Conservation (phyloP, 2,329 filamentous ascomycete genomes). For the Nemania sp. region DNA sequence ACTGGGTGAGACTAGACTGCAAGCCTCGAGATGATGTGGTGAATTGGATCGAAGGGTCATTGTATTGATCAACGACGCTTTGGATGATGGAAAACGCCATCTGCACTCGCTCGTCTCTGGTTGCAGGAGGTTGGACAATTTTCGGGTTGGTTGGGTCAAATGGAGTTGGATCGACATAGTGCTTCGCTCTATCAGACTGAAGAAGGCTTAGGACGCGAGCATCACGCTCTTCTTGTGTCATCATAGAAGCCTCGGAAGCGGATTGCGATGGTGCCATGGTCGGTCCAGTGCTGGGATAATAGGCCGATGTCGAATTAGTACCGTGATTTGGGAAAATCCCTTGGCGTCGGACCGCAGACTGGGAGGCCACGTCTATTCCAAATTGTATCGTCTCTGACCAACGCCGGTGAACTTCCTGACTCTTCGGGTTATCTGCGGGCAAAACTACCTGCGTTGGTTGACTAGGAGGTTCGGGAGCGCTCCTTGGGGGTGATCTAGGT, state of each 20-base stretch:
- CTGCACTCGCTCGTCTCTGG: conserved; percentile 50
- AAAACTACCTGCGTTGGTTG: conserved; percentile 43
- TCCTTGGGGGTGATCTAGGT: conserved; percentile 57
- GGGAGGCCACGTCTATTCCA: conserved; percentile 49
- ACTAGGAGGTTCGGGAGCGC: conserved; percentile 34
- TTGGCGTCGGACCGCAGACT: conserved; percentile 50
- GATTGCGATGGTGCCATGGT: background rate
- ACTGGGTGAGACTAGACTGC: conserved; percentile 49
- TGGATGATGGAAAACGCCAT: conserved; percentile 51
- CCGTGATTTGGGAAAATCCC: conserved; percentile 32
- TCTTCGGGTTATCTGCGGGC: conserved; percentile 47
- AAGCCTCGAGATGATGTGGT: conserved; percentile 59
- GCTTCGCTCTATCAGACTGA: conserved; percentile 48
- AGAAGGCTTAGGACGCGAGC: conserved; percentile 49
- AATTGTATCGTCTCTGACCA: conserved; percentile 52
- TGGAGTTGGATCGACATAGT: conserved; percentile 50
- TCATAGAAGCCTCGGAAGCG: conserved; percentile 38
- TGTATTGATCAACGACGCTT: conserved; percentile 47
- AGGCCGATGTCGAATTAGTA: background rate
- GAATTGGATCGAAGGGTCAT: conserved; percentile 54
- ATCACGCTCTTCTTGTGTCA: conserved; percentile 45
- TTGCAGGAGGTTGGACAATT: conserved; percentile 44
- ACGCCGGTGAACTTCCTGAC: conserved; percentile 55
- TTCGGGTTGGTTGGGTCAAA: conserved; percentile 42
- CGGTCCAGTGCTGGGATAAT: background rate